Conservation (phyloP, 2,329 filamentous ascomycete species). For the Pestalotiopsis sp. region DNA sequence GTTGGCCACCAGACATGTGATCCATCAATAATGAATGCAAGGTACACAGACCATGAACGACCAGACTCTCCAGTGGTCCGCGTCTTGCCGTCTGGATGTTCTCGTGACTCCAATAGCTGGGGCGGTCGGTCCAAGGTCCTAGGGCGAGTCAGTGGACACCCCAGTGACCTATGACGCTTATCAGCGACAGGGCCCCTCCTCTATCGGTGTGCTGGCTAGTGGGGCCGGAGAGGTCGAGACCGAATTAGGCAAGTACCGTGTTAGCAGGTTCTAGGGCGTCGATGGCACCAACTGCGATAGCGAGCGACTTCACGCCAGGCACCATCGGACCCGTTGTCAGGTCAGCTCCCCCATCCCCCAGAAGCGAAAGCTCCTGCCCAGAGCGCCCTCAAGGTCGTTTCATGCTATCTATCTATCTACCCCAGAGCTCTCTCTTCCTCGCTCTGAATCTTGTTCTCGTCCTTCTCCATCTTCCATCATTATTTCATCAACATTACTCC, state of each 20-base stretch:
- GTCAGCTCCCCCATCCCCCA: constrained; percentile 7
- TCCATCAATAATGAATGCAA: not conserved
- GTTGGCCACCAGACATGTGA: not conserved
- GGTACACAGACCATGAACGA: not conserved
- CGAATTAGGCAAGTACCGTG: constrained; percentile 4
- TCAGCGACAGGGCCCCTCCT: constrained; percentile 9
- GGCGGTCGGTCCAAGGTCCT: not conserved
- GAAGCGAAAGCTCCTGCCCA: not conserved
- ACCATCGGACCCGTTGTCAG: constrained; percentile 12
- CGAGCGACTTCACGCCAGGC: constrained; percentile 10
- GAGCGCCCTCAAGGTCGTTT: constrained; percentile 14
- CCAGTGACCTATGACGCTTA: constrained; percentile 13
- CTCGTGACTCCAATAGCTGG: constrained; percentile 6
- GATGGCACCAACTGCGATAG: not conserved
- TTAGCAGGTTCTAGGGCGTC: not conserved
- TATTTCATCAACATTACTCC: constrained; percentile 16
- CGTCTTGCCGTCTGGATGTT: not conserved
- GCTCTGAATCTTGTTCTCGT: not conserved
- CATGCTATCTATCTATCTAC: constrained; percentile 1
- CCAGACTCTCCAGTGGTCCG: not conserved
- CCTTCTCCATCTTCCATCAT: constrained; percentile 14
- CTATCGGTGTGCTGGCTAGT: constrained; percentile 9
- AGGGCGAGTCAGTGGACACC: not conserved
- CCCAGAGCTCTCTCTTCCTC: constrained; percentile 11
- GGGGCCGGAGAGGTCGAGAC: constrained; percentile 4